These are phyloP conservation scores for Penicillium pulvis DNA, from an alignment of 495 filamentous ascomycete genomes.

Conservation along the genomic window DNA sequence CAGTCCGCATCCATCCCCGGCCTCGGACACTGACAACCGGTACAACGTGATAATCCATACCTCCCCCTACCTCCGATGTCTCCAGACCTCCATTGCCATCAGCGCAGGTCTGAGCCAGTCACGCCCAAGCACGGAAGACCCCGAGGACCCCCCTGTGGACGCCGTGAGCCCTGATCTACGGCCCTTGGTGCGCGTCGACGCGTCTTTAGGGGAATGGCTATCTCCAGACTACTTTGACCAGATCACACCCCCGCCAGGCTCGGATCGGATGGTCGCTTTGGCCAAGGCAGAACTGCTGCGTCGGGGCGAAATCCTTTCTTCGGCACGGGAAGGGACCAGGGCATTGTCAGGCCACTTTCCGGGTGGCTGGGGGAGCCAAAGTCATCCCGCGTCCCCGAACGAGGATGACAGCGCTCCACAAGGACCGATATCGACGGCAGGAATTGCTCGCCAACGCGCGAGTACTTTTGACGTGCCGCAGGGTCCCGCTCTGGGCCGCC, in stretches of 20 bases:
- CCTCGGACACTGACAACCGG: constrained; percentile 50
- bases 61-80: constrained; percentile 88
- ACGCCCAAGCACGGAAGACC: constrained; percentile 30
- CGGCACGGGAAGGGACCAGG: constrained; percentile 26
- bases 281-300: constrained; percentile 85
- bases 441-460: constrained; percentile 31
- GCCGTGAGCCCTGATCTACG: constrained; percentile 24
- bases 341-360: constrained; percentile 55
- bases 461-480: constrained; percentile 34
- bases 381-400: constrained; percentile 24
- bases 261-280: constrained; percentile 79
- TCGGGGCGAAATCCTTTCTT: constrained; percentile 54
- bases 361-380: constrained; percentile 59
- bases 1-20: constrained; percentile 18
- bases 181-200: constrained; percentile 71
- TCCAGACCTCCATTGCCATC: constrained; percentile 90
- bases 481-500: constrained; percentile 23
- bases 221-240: constrained; percentile 88
- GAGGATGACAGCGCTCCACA: constrained; percentile 24
- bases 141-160: constrained; percentile 3
- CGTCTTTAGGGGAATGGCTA: constrained; percentile 95
- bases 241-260: constrained; percentile 86
- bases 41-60: constrained; percentile 86
- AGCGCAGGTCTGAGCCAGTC: constrained; percentile 82
- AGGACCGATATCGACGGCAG: neutral